A percentile compares a stretch with the other conserved stretches of the same genome.
These are phyloP conservation scores for Diddensiella santjacobensis DNA, from an alignment of 805 yeast genomes.

Conservation along the genomic window DNA sequence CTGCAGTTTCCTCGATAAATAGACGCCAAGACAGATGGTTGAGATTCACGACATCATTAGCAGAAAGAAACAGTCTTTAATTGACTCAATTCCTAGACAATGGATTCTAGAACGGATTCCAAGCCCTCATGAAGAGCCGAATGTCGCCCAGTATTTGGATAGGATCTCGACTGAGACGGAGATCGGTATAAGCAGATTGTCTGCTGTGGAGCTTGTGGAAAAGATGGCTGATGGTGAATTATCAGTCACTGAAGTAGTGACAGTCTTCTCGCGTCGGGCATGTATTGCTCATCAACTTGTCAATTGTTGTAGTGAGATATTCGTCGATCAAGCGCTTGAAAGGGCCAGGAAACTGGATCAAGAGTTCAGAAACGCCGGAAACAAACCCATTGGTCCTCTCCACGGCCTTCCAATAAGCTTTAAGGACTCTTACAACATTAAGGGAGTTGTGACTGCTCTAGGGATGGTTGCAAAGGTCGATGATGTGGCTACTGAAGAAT, in stretches of 20 bases:
- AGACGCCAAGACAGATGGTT: too few relatives aligned
- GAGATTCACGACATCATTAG: neutral
- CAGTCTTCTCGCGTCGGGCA: constrained; percentile 57
- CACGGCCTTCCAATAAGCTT: constrained; percentile 66
- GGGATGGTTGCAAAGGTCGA: constrained; percentile 37
- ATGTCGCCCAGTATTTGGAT: constrained; percentile 1
- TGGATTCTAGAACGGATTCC: neutral
- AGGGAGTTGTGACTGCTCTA: constrained; percentile 47
- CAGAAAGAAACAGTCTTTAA: neutral
- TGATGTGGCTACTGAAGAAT: constrained; percentile 23
- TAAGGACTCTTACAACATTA: constrained; percentile 48
- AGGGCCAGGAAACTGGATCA: constrained; percentile 54
- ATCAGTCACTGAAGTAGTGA: constrained; percentile 38
- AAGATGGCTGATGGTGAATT: constrained; percentile 4
- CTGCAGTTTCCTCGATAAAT: too few relatives aligned
- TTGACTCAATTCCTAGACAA: constrained; percentile 2
- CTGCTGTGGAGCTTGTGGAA: constrained; percentile 1
- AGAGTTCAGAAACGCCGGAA: constrained; percentile 45
- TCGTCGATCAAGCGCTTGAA: constrained; percentile 53
- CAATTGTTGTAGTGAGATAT: constrained; percentile 35
- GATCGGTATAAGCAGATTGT: neutral
- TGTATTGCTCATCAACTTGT: constrained; percentile 54
- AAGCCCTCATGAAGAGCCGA: neutral
- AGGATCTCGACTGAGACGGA: neutral
- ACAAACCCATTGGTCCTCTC: constrained; percentile 54